Conservation (phyloP, 305 asterid genomes). For the Rubia balearica region DNA sequence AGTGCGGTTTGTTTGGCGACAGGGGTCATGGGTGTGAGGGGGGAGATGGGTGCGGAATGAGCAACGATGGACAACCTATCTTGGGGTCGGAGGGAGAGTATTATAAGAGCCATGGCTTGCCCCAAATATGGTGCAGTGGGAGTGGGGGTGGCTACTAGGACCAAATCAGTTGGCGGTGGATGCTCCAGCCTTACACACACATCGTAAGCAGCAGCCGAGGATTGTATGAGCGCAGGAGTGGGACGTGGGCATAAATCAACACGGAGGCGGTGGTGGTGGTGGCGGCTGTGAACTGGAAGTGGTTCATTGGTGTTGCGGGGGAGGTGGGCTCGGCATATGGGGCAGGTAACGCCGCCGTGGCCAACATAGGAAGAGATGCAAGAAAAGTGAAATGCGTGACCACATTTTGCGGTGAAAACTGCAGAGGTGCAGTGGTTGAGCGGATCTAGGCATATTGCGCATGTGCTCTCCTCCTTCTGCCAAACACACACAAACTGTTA, state of each 20-base stretch:
- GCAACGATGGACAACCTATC: constrained; percentile 79
- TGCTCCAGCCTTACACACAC: constrained; percentile 48
- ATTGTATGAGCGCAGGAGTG: background rate
- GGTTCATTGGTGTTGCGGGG: constrained; percentile 88
- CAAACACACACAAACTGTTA: background rate
- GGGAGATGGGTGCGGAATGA: constrained; percentile 66
- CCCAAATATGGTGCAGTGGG: constrained; percentile 92
- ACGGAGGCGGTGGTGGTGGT: constrained; percentile 48
- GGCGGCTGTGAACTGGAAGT: constrained; percentile 29
- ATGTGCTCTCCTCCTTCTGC: constrained; percentile 43
- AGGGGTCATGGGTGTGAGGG: constrained; percentile 78
- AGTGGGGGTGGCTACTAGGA: constrained; percentile 72
- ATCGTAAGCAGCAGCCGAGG: constrained; percentile 34
- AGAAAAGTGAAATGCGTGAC: constrained; percentile 79
- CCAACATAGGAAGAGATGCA: constrained; percentile 88
- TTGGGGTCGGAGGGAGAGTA: constrained; percentile 57
- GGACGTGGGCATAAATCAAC: constrained; percentile 43
- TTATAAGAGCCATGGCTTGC: constrained; percentile 80
- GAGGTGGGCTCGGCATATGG: constrained; percentile 83
- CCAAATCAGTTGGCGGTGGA: constrained; percentile 70
- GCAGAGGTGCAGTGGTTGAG: constrained; percentile 60
- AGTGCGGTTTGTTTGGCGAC: constrained; percentile 65
- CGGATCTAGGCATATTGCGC: constrained; percentile 80
- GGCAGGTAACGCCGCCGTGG: constrained; percentile 88
- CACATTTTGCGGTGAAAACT: constrained; percentile 86